Evolutionary conservation across 2,329 filamentous ascomycete species (phyloP), one percentile per base, ranked within the genome.

Genomic region (Diaporthe sp.): DNA sequence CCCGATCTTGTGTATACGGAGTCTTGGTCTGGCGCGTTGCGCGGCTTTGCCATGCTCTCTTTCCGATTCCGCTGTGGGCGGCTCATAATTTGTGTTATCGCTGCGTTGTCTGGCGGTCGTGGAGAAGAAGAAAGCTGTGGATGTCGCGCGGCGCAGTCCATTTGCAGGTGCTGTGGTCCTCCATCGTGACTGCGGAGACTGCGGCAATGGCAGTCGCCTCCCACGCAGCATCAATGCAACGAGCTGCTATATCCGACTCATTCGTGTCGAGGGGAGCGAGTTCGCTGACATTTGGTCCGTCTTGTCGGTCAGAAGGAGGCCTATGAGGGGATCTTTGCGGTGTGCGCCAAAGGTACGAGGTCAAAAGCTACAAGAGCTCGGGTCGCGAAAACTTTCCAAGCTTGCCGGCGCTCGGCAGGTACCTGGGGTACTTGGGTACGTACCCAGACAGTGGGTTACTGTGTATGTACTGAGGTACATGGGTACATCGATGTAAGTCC

Each of bases 221-320:
- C 73, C 72, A 68, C 70, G 71, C 70, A 74, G 75, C 75, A 76
- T 76, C 66, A 75, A 76, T 70, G 75, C 75, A 50, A 71, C 53
- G 58, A 70, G 47, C 50, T 75, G 70, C 56, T 76, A 70, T 75
- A 51, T 66, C 69, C 66, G 70, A 59, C 51, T 70, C 75, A 75
- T 76, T 35, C 75, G 75, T 53, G 55, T 47, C 53, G 55, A 44
- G 51, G 56, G 13, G 47, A 37, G 66, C 37, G 75, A 59, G n/a
- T 17, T 53, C 37, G 61, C 61, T 66, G 68, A 73, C 25, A 63
- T 71, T 55, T 39, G 58, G 27, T 44, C 70, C 37, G 44, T 63
- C 56, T 35, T 55, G 47, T 56, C 51, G 51, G 30, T 66, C 50
- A 50, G 53, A 19, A 17, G 51, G 19, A 25, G 39, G 32, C 47